Base-by-base conservation (phyloP, 345 rosid species). In the Carallia brachiata region DNA sequence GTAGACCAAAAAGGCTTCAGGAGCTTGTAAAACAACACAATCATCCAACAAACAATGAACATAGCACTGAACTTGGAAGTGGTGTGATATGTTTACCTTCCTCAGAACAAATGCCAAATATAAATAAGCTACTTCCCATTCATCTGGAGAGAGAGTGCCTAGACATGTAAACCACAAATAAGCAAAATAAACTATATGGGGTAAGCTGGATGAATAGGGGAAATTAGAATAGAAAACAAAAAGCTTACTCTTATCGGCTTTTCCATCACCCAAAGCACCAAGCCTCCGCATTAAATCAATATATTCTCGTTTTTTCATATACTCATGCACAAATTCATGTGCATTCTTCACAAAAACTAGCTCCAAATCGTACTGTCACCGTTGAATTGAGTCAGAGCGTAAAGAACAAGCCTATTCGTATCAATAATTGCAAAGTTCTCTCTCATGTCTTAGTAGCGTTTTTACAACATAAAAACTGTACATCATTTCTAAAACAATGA, bases 191-290 rank as follows among this genome's bases (percentile, higher is more conserved):
- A 31, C 3, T 5, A 48, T 39, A 39, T 6, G 19, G 19, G 18
- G 63, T 52, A 17, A 40, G 58, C 32, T 1, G 19, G 73, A 66
- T 30, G 13, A 48, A 36, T 32, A 4, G 6, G 31, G 15, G 34
- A 32, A 39, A 2, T 23, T 52, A 52, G 52, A 34, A 36, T 18
- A 53, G 31, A 62, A 32, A 10, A 18, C 37, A 36, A 23, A n/a
- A 65, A 34, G 70, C 90, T 81, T 84, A 95, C 97, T 85, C 67
- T 83, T 88, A 80, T 92, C 99, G 70, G 85, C 94, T 84, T 86
- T 90, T 75, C 97, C 93, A 80, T 90, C 97, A 30, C 96, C 99
- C 79, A 95, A 77, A 70, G 99, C 99, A 74, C 99, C 99, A 39
- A 92, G 93, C 77, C 99, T 72, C 68, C 90, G 80, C 97, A 90